These are phyloP conservation scores for Stemphylium beticola DNA, from an alignment of 2,329 filamentous ascomycete species.

Conservation along the genomic window DNA sequence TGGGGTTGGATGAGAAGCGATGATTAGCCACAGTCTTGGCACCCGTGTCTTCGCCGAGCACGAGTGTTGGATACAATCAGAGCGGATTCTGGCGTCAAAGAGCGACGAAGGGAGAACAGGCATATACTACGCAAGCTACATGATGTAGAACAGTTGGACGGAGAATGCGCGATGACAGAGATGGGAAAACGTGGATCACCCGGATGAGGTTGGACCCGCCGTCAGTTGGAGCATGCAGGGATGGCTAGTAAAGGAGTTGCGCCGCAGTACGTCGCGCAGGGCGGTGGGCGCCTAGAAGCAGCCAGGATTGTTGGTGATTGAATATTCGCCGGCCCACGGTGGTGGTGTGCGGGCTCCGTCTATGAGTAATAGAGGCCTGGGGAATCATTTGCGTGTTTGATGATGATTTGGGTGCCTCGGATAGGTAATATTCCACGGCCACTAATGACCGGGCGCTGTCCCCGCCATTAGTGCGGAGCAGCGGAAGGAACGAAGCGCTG, in stretches of 20 bases:
- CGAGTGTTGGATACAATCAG: neutral
- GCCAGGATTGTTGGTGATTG: slow-evolving; percentile 15
- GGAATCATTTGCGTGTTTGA: no score
- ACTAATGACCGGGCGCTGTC: slow-evolving; percentile 6
- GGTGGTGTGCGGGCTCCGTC: no score
- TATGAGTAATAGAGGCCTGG: no score
- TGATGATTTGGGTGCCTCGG: no score
- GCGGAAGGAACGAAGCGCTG: neutral
- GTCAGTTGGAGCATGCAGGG: slow-evolving; percentile 14
- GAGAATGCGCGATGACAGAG: neutral
- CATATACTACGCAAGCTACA: neutral
- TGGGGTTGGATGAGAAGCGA: slow-evolving; percentile 4
- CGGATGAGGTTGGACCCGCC: neutral
- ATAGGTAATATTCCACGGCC: neutral
- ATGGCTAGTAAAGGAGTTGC: slow-evolving; percentile 11
- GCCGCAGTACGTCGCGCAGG: slow-evolving; percentile 20
- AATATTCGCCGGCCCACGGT: no score
- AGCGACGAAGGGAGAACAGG: neutral
- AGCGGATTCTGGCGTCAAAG: neutral
- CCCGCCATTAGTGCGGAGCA: slow-evolving; percentile 20
- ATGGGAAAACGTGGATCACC: neutral
- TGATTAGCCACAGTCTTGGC: slow-evolving; percentile 3
- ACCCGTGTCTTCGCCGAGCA: neutral
- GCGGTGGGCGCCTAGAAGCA: slow-evolving; percentile 1
- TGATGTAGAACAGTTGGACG: neutral